Evolutionary conservation across 2,329 filamentous ascomycete genomes (phyloP), one percentile per base, ranked within the genome.

Genomic region (Scolecobasidium constrictum): DNA sequence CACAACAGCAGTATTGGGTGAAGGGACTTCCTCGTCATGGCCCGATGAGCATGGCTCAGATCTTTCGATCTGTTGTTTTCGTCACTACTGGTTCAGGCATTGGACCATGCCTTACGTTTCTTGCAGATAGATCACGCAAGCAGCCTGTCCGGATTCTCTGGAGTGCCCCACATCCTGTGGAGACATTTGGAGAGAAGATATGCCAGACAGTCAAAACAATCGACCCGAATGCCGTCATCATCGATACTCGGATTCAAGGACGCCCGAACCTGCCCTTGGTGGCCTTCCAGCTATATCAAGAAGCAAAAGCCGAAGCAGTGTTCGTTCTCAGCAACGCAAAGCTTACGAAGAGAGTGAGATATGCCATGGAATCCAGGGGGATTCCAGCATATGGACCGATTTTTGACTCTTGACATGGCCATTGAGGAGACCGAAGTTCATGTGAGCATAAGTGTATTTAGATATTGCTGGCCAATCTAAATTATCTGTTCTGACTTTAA

Each of bases 381-480:
- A 59, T 86, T 6, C 69, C 75, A 3, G 79, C 80, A 6, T 86
- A 73, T 60, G 83, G 83, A 5, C 79, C 83, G 6, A 83, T 87
- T 52, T 87, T 80, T 63, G 83, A 86, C 59, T 77, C 72, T 35
- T 77, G 56, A 43, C 9, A 31, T 9, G 26, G 15, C 9, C 9
- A 15, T 31, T 9, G 26, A 31, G 15, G 9, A 31, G 26, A 31
- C 26, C 9, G 26, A 9, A 15, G 26, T 9, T 31, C 26, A 9
- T n/a, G 26, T 31, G 26, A 31, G 26, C 15, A 31, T n/a, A n/a
- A n/a, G n/a, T n/a, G n/a, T n/a, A n/a, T n/a, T n/a, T n/a, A n/a
- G n/a, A n/a, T n/a, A n/a, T n/a, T n/a, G n/a, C n/a, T n/a, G n/a
- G n/a, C n/a, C n/a, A n/a, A n/a, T n/a, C n/a, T n/a, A n/a, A n/a